Evolutionary conservation across 345 rosid species (phyloP), one percentile per base, ranked within the genome.

Genomic region (Balakata baccata): DNA sequence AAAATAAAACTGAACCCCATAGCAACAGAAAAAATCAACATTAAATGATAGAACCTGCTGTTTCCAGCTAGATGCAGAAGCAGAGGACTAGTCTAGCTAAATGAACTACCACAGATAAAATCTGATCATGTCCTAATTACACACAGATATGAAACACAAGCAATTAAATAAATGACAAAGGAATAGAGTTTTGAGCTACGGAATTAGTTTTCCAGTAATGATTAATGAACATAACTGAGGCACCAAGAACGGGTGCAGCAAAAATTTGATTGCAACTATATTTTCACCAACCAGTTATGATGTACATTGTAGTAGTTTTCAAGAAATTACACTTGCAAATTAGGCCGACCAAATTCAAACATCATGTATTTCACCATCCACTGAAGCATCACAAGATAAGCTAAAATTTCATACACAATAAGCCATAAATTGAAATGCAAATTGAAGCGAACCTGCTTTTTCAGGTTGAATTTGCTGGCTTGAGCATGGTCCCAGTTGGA

Each of bases 371-470:
- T 18, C 11, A 20, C 2, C 60, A 16, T 45, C 52, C 7, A 22
- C 23, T 23, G 20, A 7, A 7, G 29, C 54, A 17, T 22, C 11
- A 20, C 18, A 22, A 62, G 22, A 45, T 25, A 45, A 45, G 17
- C 39, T 47, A 14, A 7, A 7, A 62, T 54, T 22, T 57, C 20
- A 34, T 20, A 2, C 1, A 43, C 17, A 47, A 38, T 37, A 37
- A 20, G n/a, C 16, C 45, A 11, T 39, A 38, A 41, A 20, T 20
- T 11, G 17, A n/a, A 29, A 59, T 64, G 52, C n/a, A 62, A 70
- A 51, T 50, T 7, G 68, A 60, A 34, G 39, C 79, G 61, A 62
- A 92, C 99, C 97, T 86, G 92, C 86, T 90, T 92, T 23, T 71
- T 75, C 83, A 88, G 71, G 52, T 70, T 76, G 61, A 84, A 37